These are phyloP conservation scores for Metroxylon sagu DNA, from an alignment of 176 grass and related monocot species.

Conservation along the genomic window DNA sequence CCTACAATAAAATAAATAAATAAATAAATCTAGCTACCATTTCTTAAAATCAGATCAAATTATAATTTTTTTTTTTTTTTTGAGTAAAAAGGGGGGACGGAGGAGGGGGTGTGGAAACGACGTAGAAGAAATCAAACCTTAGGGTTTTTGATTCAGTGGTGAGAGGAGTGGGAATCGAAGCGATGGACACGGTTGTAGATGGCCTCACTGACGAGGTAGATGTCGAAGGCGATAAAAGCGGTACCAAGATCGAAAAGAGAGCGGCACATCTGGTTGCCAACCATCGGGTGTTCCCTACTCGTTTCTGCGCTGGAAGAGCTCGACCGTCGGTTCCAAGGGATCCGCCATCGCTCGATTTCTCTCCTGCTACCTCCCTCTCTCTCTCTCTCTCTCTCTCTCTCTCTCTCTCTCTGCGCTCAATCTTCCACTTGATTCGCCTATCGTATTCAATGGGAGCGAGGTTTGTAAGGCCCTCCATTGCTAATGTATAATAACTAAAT, in stretches of 20 bases:
- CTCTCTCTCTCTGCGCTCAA: too few relatives aligned
- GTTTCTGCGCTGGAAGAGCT: constrained; percentile 87
- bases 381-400: not conserved
- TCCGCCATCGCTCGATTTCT: constrained; percentile 26
- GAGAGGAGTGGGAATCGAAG: constrained; percentile 33
- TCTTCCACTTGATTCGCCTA: too few relatives aligned
- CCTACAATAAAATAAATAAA: not conserved
- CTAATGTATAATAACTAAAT: too few relatives aligned
- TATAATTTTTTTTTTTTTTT: not conserved
- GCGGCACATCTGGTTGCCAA: constrained; percentile 68
- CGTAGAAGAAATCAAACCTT: not conserved
- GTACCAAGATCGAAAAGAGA: constrained; percentile 77
- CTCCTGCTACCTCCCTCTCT: not conserved
- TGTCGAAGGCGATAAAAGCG: constrained; percentile 86
- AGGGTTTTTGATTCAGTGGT: constrained; percentile 14
- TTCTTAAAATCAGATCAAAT: not conserved
- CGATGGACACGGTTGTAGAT: constrained; percentile 65
- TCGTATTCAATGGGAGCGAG: too few relatives aligned
- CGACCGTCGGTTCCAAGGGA: constrained; percentile 57
- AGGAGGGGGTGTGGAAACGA: too few relatives aligned
- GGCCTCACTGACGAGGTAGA: constrained; percentile 84
- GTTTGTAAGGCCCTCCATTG: too few relatives aligned
- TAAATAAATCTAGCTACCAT: constrained; percentile 6
- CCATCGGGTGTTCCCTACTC: constrained; percentile 76
- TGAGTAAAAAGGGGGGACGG: not conserved